Evolutionary conservation across 78 protist genomes (phyloP).

Genomic region (Capsaspora owczarzaki): DNA sequence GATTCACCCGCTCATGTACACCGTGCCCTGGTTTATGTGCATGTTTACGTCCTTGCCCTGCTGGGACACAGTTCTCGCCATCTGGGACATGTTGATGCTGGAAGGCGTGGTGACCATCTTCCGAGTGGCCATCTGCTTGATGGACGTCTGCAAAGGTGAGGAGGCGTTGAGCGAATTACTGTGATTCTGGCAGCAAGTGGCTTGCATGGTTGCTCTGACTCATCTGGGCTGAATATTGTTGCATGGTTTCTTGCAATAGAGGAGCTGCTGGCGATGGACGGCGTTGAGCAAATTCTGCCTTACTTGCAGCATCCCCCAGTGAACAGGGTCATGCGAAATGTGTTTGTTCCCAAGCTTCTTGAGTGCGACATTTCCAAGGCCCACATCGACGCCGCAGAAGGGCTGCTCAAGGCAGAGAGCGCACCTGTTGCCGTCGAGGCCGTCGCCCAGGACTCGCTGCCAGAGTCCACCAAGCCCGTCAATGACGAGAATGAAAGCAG

Average conservation of each 20-base stretch:
- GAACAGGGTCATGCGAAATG: not conserved
- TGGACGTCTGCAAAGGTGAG: not conserved
- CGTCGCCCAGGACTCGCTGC: too few species aligned
- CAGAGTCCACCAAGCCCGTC: too few species aligned
- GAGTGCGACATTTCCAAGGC: too few species aligned
- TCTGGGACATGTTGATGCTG: not conserved
- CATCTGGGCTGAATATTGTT: not conserved
- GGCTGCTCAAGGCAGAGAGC: too few species aligned
- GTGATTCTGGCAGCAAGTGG: not conserved
- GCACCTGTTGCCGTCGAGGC: too few species aligned
- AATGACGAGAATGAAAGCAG: too few species aligned
- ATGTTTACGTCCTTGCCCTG: not conserved
- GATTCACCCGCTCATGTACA: slow-evolving; percentile 5
- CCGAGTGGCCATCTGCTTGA: not conserved
- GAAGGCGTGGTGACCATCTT: not conserved
- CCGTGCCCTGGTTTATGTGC: slow-evolving; percentile 10
- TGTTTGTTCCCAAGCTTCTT: not conserved
- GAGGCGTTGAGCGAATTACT: not conserved
- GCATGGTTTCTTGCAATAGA: not conserved
- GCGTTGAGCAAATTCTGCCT: not conserved
- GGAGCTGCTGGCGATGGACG: not conserved
- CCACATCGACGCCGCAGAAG: too few species aligned
- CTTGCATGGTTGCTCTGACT: not conserved
- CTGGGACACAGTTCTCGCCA: slow-evolving; percentile 7
- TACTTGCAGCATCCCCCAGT: not conserved